phyloP scores from a whole-genome alignment of 2,329 filamentous ascomycete species.

The Thermothelomyces thermophilus region DNA sequence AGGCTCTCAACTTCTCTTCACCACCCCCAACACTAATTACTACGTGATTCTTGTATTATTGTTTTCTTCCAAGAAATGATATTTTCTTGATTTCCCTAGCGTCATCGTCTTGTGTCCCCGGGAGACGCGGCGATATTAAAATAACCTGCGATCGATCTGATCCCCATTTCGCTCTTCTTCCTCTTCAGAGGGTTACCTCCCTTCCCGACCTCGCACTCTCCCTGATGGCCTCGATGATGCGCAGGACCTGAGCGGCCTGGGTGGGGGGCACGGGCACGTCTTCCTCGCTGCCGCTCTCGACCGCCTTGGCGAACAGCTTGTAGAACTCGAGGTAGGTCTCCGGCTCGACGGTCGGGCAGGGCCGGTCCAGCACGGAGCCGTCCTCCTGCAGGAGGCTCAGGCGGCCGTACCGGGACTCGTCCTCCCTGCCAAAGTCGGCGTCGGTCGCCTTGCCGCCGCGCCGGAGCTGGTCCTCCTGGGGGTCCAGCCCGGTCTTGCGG shows the following conservation, averaged over 20 bases:
- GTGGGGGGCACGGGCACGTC: constrained; percentile 46
- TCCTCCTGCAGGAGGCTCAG: constrained; percentile 50
- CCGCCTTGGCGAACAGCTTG: constrained; percentile 41
- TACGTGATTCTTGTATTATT: too few species aligned
- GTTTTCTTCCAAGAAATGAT: too few species aligned
- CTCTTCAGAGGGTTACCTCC: constrained; percentile 31
- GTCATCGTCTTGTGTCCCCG: too few species aligned
- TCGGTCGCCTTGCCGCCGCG: constrained; percentile 56
- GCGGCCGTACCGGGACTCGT: constrained; percentile 49
- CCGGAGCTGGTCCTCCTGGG: constrained; percentile 69
- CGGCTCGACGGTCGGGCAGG: constrained; percentile 54
- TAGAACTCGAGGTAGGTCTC: constrained; percentile 66
- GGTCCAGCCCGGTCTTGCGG: constrained; percentile 64
- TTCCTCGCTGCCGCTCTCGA: constrained; percentile 42
- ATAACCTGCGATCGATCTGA: too few species aligned
- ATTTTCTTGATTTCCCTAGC: too few species aligned
- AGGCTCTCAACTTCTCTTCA: too few species aligned
- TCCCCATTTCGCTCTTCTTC: too few species aligned
- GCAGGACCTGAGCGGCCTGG: constrained; percentile 48
- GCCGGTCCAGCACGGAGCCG: constrained; percentile 43
- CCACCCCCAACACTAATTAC: too few species aligned
- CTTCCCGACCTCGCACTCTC: constrained; percentile 45
- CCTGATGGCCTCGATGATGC: constrained; percentile 45
- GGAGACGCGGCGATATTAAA: too few species aligned
- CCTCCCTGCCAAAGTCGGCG: constrained; percentile 58